Percentiles rank a stretch among this genome's conserved stretches.
Evolutionary conservation across 1,284 basidiomycete genomes (phyloP).

Genomic region (Fistulina hepatica): DNA sequence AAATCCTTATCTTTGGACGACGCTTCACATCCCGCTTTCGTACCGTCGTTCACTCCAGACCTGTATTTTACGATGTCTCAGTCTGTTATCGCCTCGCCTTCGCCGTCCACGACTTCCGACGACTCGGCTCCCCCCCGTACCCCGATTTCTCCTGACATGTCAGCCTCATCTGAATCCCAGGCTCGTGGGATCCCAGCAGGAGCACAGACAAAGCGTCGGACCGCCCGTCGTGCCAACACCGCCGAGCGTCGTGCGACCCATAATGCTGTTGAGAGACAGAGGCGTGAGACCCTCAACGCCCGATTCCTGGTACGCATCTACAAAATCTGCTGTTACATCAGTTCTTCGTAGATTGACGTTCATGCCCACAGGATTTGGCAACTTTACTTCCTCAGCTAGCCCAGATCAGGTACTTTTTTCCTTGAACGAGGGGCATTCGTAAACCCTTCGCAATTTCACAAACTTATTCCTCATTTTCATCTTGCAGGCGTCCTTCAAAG

Average conservation of each 20-base stretch:
- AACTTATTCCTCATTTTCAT: slow-evolving; percentile 82
- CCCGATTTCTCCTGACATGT: slow-evolving; percentile 15
- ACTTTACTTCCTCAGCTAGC: slow-evolving; percentile 6
- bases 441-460: slow-evolving; percentile 76
- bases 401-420: slow-evolving; percentile 4
- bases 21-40: slow-evolving; percentile 32
- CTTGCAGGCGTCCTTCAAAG: slow-evolving; percentile 87
- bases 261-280: slow-evolving; percentile 88
- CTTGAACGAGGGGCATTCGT: slow-evolving; percentile 58
- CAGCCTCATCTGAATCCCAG: slow-evolving; percentile 20
- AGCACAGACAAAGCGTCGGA: slow-evolving; percentile 55
- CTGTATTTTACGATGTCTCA: no score
- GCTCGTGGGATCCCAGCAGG: slow-evolving; percentile 19
- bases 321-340: no score
- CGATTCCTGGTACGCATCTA: slow-evolving; percentile 79
- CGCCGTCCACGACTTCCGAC: slow-evolving; percentile 10
- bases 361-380: slow-evolving; percentile 12
- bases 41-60: slow-evolving; percentile 6
- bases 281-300: slow-evolving; percentile 83
- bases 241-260: slow-evolving; percentile 89
- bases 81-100: slow-evolving; percentile 13
- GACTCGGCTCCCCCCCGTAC: slow-evolving; percentile 16
- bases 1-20: slow-evolving; percentile 13
- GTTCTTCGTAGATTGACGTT: slow-evolving; percentile 7
- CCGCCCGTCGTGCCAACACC: slow-evolving; percentile 77